Evolutionary conservation across 371 early-diverging fungal genomes (phyloP).

Genomic region (Mortierella sp.): DNA sequence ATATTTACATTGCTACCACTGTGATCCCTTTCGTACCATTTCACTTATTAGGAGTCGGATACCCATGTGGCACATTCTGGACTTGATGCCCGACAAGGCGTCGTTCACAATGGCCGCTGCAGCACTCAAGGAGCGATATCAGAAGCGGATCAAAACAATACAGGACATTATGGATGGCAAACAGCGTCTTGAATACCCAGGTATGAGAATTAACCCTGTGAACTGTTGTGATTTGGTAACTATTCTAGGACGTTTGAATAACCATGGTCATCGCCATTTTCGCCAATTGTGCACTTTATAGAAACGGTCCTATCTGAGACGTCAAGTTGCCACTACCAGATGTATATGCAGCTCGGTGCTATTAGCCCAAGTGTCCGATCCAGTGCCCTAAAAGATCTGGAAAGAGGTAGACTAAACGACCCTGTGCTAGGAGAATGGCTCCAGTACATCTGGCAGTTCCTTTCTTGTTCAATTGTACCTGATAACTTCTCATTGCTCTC

Average conservation of each 20-base stretch:
- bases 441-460: neutral
- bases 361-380: slow-evolving; percentile 60
- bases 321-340: slow-evolving; percentile 69
- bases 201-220: neutral
- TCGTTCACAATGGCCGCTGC: slow-evolving; percentile 56
- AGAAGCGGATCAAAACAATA: slow-evolving; percentile 38
- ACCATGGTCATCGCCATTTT: neutral
- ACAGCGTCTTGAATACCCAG: slow-evolving; percentile 29
- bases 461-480: neutral
- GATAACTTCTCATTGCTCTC: neutral
- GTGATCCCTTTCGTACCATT: neutral
- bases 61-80: slow-evolving; percentile 64
- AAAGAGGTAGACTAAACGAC: slow-evolving; percentile 59
- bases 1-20: neutral
- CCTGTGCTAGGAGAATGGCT: too few species aligned
- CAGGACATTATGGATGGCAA: slow-evolving; percentile 32
- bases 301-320: slow-evolving; percentile 57
- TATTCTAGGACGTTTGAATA: neutral
- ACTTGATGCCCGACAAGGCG: slow-evolving; percentile 67
- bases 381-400: slow-evolving; percentile 66
- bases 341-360: slow-evolving; percentile 70
- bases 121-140: slow-evolving; percentile 43
- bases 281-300: slow-evolving; percentile 18
- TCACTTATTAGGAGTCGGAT: slow-evolving; percentile 52
- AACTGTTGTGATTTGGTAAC: neutral